These are phyloP conservation scores for Euphrasia confusa DNA, from an alignment of 257 asterid genomes.

Conservation along the genomic window DNA sequence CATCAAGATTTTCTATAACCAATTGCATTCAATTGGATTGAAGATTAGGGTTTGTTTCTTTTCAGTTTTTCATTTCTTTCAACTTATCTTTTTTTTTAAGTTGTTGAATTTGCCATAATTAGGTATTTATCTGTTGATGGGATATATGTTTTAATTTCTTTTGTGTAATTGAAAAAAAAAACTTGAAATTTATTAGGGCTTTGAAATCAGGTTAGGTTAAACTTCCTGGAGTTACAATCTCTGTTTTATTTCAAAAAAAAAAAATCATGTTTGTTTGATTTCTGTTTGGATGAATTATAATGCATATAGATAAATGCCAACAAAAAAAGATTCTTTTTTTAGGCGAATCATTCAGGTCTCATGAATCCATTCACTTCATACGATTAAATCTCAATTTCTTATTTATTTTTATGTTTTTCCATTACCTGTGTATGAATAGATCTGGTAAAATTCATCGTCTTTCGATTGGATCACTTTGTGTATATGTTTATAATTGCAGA, in stretches of 20 bases:
- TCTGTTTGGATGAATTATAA: no score
- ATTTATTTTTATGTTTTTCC: background rate
- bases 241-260: no score
- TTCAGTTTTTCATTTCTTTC: constrained; percentile 23
- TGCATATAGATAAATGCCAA: no score
- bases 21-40: background rate
- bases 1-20: background rate
- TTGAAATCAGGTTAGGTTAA: no score
- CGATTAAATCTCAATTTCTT: background rate
- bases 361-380: constrained; percentile 20
- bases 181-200: no score
- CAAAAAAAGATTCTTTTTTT: no score
- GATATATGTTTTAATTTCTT: background rate
- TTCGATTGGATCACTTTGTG: no score
- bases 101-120: background rate
- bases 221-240: no score
- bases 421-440: constrained; percentile 13
- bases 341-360: background rate
- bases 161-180: background rate
- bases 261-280: no score
- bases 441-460: constrained; percentile 21
- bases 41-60: constrained; percentile 5
- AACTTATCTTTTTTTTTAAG: constrained; percentile 9
- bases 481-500: no score
- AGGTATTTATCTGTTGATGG: constrained; percentile 7